Evolutionary conservation across 2,329 filamentous ascomycete species (phyloP).

Genomic region (Aschersonia sp.): DNA sequence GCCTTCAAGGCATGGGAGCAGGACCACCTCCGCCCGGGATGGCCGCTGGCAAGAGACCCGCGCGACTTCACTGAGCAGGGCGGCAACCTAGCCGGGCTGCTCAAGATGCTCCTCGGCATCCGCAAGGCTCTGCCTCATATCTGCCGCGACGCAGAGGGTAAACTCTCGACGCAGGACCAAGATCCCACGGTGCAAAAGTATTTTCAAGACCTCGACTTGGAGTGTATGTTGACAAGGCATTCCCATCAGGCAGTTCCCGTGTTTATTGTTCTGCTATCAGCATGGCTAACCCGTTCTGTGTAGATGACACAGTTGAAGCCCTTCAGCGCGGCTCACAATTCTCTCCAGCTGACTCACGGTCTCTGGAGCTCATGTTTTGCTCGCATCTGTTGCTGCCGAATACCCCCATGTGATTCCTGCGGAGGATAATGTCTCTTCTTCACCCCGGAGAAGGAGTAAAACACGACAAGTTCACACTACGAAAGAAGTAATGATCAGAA

Average conservation of each 20-base stretch:
- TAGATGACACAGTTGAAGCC: conserved; percentile 20
- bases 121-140: conserved; percentile 44
- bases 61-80: conserved; percentile 43
- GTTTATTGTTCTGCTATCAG: neutral
- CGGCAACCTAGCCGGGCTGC: conserved; percentile 39
- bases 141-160: conserved; percentile 28
- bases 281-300: neutral
- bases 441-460: neutral
- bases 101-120: conserved; percentile 48
- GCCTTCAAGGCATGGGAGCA: conserved; percentile 56
- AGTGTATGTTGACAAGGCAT: conserved; percentile 29
- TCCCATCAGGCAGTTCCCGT: neutral
- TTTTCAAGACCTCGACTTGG: conserved; percentile 41
- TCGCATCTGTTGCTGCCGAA: conserved; percentile 30
- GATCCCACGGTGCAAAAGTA: conserved; percentile 33
- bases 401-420: conserved; percentile 3
- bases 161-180: conserved; percentile 30
- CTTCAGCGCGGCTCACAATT: conserved; percentile 39
- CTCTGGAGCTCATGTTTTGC: conserved; percentile 34
- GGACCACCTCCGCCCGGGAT: conserved; percentile 40
- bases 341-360: conserved; percentile 32
- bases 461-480: too few species aligned
- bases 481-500: too few species aligned
- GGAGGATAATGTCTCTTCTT: neutral
- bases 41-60: conserved; percentile 46